Evolutionary conservation across 148 eudicot species (phyloP).

Genomic region (Chenopodium quinoa): DNA sequence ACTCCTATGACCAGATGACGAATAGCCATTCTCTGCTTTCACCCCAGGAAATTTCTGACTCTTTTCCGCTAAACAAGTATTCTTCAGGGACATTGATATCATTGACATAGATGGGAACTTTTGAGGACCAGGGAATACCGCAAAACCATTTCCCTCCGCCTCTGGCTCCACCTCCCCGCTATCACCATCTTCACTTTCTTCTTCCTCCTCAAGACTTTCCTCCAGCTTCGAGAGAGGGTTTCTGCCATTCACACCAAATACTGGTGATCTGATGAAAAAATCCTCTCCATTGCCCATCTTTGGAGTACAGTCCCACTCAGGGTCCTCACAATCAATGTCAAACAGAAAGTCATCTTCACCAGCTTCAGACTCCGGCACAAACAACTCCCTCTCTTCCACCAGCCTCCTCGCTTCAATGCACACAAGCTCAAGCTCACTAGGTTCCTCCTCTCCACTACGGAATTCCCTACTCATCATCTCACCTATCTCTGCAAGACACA

Average conservation of each 20-base stretch:
- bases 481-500: slow-evolving; percentile 95
- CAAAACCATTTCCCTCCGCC: slow-evolving; percentile 18
- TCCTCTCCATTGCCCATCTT: slow-evolving; percentile 34
- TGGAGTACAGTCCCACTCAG: slow-evolving; percentile 38
- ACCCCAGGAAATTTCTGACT: slow-evolving; percentile 36
- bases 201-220: slow-evolving; percentile 72
- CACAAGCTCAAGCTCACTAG: slow-evolving; percentile 85
- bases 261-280: slow-evolving; percentile 32
- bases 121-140: slow-evolving; percentile 11
- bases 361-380: slow-evolving; percentile 40
- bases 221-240: slow-evolving; percentile 64
- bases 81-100: slow-evolving; percentile 64
- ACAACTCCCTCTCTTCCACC: slow-evolving; percentile 50
- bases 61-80: slow-evolving; percentile 55
- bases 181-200: slow-evolving; percentile 46
- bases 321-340: slow-evolving; percentile 68
- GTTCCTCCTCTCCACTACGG: slow-evolving; percentile 90
- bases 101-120: slow-evolving; percentile 40
- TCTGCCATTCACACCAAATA: slow-evolving; percentile 45
- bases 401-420: slow-evolving; percentile 81
- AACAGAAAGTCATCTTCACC: slow-evolving; percentile 53
- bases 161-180: slow-evolving; percentile 21
- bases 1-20: slow-evolving; percentile 79
- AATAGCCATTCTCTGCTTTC: slow-evolving; percentile 43
- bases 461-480: slow-evolving; percentile 99